Conservation (phyloP, 257 asterid species). For the Gentiana straminea region DNA sequence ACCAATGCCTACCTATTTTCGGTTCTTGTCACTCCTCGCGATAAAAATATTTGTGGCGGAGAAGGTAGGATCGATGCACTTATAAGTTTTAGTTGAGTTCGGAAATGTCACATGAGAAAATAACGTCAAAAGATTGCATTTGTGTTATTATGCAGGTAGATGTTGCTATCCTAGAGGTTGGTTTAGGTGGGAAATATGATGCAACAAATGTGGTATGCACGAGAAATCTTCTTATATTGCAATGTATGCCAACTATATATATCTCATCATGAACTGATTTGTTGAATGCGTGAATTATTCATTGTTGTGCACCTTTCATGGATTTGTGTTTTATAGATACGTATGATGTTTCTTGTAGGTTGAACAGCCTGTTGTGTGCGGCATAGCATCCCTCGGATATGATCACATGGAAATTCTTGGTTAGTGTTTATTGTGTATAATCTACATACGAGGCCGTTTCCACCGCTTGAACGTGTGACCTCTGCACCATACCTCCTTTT, state of each 20-base stretch:
- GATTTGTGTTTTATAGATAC: constrained; percentile 7
- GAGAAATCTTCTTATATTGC: constrained; percentile 3
- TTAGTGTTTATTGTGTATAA: constrained; percentile 51
- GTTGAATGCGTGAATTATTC: background rate
- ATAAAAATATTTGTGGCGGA: constrained; percentile 84
- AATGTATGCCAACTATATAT: background rate
- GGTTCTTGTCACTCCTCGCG: constrained; percentile 88
- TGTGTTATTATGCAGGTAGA: constrained; percentile 48
- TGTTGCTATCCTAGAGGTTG: constrained; percentile 90
- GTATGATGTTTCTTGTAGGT: constrained; percentile 33
- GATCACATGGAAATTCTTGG: constrained; percentile 99
- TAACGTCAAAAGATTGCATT: background rate
- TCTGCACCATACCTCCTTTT: too few species aligned
- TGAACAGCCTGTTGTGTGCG: constrained; percentile 80
- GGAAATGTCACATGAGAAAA: background rate
- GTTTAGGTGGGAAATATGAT: constrained; percentile 85
- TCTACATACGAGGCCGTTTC: background rate
- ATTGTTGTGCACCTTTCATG: background rate
- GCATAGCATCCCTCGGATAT: constrained; percentile 91
- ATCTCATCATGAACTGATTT: constrained; percentile 7
- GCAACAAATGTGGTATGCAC: constrained; percentile 89
- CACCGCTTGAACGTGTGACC: too few species aligned
- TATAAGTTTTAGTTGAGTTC: too few species aligned
- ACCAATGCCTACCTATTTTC: constrained; percentile 91
- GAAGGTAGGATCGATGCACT: constrained; percentile 36